Conservation (phyloP, 2,329 filamentous ascomycete species). For the Pestalotiopsis sp. region DNA sequence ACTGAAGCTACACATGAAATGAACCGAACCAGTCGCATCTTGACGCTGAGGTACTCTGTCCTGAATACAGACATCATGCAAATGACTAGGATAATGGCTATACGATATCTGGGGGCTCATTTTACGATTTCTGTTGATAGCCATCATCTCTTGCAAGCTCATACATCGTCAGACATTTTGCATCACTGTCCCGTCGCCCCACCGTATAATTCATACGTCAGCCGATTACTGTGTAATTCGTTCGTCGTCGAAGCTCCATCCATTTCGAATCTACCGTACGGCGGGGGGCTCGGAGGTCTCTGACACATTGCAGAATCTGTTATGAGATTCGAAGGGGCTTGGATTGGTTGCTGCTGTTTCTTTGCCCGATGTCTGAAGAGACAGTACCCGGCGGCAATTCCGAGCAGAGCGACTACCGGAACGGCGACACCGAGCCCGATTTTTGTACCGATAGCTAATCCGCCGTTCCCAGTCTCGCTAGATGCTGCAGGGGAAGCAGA, state of each 20-base stretch:
- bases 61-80: too few relatives aligned
- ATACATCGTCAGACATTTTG: too few relatives aligned
- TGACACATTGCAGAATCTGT: background rate
- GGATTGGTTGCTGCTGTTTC: background rate
- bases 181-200: too few relatives aligned
- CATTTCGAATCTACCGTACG: background rate
- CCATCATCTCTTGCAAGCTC: too few relatives aligned
- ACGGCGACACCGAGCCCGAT: background rate
- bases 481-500: background rate
- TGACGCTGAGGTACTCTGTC: too few relatives aligned
- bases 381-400: background rate
- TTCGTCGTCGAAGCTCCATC: background rate
- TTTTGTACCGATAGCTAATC: background rate
- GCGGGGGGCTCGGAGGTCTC: background rate
- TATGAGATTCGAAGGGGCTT: too few relatives aligned
- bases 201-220: background rate
- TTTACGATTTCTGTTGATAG: too few relatives aligned
- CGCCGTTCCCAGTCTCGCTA: background rate
- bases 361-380: background rate
- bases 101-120: too few relatives aligned
- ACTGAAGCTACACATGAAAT: too few relatives aligned
- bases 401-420: background rate
- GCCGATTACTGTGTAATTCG: background rate
- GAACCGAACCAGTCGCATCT: too few relatives aligned
- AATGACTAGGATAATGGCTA: too few relatives aligned